These are phyloP conservation scores for Aaosphaeria arxii DNA, from an alignment of 2,329 filamentous ascomycete species.

Conservation along the genomic window DNA sequence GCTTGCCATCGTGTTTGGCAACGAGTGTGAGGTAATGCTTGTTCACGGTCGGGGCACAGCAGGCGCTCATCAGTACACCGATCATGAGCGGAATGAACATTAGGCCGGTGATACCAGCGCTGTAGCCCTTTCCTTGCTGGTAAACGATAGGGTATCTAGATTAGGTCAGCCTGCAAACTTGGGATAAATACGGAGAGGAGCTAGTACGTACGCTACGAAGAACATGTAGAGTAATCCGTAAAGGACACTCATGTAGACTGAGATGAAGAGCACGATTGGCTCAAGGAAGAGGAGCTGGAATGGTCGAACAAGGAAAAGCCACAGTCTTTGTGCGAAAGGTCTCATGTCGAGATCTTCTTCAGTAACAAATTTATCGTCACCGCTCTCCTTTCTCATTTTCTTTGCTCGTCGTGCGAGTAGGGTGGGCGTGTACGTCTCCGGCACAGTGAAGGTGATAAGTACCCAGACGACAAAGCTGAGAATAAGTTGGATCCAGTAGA, in stretches of 20 bases:
- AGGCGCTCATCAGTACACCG: conserved; percentile 67
- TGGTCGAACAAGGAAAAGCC: conserved; percentile 74
- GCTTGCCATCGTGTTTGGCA: conserved; percentile 63
- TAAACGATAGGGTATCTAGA: conserved; percentile 65
- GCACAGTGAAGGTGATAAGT: conserved; percentile 82
- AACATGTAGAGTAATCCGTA: conserved; percentile 76
- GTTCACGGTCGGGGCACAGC: conserved; percentile 71
- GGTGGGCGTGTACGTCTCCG: conserved; percentile 82
- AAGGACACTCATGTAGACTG: conserved; percentile 80
- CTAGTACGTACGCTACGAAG: conserved; percentile 54
- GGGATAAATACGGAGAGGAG: conserved; percentile 34
- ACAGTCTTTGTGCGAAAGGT: conserved; percentile 65
- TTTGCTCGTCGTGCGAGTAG: conserved; percentile 69
- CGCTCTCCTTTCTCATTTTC: conserved; percentile 68
- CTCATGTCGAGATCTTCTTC: conserved; percentile 76
- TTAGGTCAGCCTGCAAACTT: conserved; percentile 5
- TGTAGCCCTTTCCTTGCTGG: conserved; percentile 75
- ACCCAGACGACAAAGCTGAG: conserved; percentile 67
- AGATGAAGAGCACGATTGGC: conserved; percentile 80
- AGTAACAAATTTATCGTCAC: conserved; percentile 67
- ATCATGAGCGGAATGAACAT: conserved; percentile 85
- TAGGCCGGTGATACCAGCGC: conserved; percentile 69
- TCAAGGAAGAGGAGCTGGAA: conserved; percentile 84
- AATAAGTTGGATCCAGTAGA: conserved; percentile 86
- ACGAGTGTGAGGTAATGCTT: conserved; percentile 70